These are phyloP conservation scores for Pistacia integerrima DNA, from an alignment of 345 rosid genomes.

Conservation along the genomic window DNA sequence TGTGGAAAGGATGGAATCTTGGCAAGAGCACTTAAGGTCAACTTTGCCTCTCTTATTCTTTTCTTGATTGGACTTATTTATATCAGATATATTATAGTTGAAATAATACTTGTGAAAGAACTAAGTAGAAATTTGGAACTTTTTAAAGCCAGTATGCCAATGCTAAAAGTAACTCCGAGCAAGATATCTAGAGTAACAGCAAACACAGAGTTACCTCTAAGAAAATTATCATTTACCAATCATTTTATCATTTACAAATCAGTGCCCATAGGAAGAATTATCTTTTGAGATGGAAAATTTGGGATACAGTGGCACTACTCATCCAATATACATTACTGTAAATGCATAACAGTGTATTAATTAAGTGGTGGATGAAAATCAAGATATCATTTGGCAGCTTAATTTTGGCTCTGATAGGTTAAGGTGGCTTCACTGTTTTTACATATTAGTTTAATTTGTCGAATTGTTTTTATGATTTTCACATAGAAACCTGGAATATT, in stretches of 20 bases:
- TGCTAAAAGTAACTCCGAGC: background rate
- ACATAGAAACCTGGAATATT: background rate
- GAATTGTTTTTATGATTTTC: background rate
- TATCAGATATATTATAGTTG: background rate
- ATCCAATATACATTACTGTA: too few relatives aligned
- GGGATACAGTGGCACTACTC: too few relatives aligned
- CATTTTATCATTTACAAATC: too few relatives aligned
- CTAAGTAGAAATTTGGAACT: background rate
- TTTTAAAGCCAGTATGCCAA: background rate
- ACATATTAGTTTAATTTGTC: background rate
- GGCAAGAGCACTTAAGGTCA: conserved; percentile 85
- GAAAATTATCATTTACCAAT: background rate
- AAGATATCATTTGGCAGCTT: background rate
- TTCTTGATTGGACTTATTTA: conserved; percentile 7
- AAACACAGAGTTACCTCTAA: background rate
- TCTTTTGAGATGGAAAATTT: too few relatives aligned
- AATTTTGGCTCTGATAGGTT: background rate
- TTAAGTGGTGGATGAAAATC: background rate
- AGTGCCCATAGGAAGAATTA: too few relatives aligned
- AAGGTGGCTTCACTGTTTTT: conserved; percentile 1
- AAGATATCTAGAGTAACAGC: background rate
- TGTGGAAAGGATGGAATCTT: conserved; percentile 89
- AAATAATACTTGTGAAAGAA: background rate
- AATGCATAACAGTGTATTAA: background rate
- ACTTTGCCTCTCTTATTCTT: conserved; percentile 21